Conservation (phyloP, 495 filamentous ascomycete genomes). For the Annulohypoxylon bovei region DNA sequence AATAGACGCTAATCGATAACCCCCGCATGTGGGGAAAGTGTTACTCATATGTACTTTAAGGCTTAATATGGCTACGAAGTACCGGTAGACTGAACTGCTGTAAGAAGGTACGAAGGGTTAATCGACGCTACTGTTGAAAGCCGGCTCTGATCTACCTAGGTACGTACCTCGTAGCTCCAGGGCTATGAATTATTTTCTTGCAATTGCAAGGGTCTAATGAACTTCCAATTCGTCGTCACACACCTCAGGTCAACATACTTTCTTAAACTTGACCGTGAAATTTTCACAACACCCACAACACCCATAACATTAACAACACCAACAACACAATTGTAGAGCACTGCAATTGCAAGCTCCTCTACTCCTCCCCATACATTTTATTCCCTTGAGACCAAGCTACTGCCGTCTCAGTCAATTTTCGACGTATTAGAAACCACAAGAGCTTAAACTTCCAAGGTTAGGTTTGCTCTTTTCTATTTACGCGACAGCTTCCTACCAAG, state of each 20-base stretch:
- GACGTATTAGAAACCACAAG: neutral
- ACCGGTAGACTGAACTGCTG: neutral
- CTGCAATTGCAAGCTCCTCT: too few relatives aligned
- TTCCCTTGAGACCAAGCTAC: neutral
- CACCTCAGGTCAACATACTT: neutral
- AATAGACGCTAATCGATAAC: neutral
- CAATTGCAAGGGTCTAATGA: neutral
- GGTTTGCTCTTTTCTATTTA: neutral
- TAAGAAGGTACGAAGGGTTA: neutral
- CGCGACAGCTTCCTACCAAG: neutral
- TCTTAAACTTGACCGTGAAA: neutral
- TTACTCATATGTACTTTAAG: too few relatives aligned
- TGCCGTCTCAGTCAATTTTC: neutral
- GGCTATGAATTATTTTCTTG: neutral
- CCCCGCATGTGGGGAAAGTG: neutral
- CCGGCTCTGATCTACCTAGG: neutral
- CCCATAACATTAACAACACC: too few relatives aligned
- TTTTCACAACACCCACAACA: neutral
- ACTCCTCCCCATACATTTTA: neutral
- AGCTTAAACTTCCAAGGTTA: neutral
- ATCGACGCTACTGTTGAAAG: neutral
- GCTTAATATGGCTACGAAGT: too few relatives aligned
- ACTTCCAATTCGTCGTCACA: neutral
- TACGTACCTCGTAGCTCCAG: neutral
- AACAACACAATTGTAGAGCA: too few relatives aligned